A percentile compares a stretch with the other conserved stretches of the same genome.
phyloP scores from a whole-genome alignment of 371 early-diverging fungal genomes.

The Mucor plumbeus region DNA sequence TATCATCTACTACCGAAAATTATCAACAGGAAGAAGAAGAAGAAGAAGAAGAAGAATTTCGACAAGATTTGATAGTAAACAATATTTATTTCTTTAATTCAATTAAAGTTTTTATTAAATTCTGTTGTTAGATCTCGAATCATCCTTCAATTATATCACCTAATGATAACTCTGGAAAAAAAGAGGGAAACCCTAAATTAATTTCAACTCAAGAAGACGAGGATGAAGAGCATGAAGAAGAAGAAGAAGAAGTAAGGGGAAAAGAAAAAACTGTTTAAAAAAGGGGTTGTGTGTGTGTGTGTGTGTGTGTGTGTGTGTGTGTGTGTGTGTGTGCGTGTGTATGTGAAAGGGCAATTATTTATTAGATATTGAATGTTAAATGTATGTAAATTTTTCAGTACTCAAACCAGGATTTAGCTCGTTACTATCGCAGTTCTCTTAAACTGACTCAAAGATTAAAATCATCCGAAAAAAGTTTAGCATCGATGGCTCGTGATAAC shows the following conservation, averaged over 20 bases:
- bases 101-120: background rate
- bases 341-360: background rate
- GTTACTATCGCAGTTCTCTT: constrained; percentile 61
- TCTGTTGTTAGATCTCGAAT: background rate
- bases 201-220: background rate
- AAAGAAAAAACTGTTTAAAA: background rate
- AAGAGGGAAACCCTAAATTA: constrained; percentile 12
- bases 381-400: constrained; percentile 10
- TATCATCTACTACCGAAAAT: background rate
- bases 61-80: background rate
- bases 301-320: too few relatives aligned
- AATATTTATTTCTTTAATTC: background rate
- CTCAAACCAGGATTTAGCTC: constrained; percentile 34
- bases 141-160: constrained; percentile 3
- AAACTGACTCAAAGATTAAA: constrained; percentile 53
- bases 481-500: constrained; percentile 59
- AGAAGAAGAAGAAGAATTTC: background rate
- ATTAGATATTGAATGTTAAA: background rate
- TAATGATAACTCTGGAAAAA: background rate
- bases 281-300: background rate
- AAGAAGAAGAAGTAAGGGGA: constrained; percentile 11
- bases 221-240: background rate
- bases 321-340: background rate
- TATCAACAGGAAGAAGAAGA: background rate
- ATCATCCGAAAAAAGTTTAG: constrained; percentile 53